Evolutionary conservation across 306 rosid genomes (phyloP), one percentile per base, ranked within the genome.

Genomic region (Dryas drummondii): DNA sequence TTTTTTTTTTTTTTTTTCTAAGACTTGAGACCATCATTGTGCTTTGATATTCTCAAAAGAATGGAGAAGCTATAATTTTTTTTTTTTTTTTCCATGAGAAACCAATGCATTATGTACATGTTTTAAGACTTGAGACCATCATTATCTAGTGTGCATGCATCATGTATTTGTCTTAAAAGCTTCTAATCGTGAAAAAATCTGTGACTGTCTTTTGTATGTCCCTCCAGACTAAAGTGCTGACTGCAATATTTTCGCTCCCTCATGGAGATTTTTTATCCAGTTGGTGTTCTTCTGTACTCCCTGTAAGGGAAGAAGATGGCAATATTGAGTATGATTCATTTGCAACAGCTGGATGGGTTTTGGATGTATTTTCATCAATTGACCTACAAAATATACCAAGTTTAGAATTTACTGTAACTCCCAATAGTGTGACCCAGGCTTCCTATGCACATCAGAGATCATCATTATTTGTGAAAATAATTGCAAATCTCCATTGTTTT

Each of bases 401-500:
- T 79, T 82, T 90, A 69, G 93, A 90, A 81, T 87, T 88, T 77
- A 72, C 86, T 68, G 76, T 84, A 71, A 70, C 78, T 47, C 82
- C 80, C 14, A 88, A 54, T 77, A 85, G 73, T 81, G 87, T 87
- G 94, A 85, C 87, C 53, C 88, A 76, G 78, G 83, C 91, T 79
- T 87, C 91, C 55, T 94, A 88, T 84, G 91, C 88, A 60, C 98
- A 94, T 79, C 88, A 88, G 73, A 91, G 96, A 86, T 90, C 98
- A 19, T 87, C 98, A 40, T 83, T 94, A 70, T 90, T 94, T 82
- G 91, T 94, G 84, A 94, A 94, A 91, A 77, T 94, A 79, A 88
- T 94, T 76, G 98, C 98, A 82, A 94, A 94, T 83, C 98, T 94
- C 82, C 98, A 94, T 81, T 94, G 97, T 86, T 94, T 94, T 66